Conservation (phyloP, 768 basidiomycete genomes). For the Mycena filopes region DNA sequence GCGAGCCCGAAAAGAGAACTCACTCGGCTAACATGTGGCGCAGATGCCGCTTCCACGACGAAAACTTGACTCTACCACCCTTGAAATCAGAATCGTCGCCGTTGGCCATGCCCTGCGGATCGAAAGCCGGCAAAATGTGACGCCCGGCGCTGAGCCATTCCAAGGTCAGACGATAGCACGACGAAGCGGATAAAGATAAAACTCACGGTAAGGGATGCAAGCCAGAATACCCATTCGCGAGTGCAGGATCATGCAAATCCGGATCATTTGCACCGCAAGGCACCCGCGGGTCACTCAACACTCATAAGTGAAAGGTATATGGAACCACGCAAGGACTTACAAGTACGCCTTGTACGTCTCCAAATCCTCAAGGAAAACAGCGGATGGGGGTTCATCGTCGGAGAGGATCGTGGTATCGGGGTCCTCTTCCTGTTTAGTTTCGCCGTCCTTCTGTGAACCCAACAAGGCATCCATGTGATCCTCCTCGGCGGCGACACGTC, state of each 20-base stretch:
- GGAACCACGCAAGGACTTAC: background rate
- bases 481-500: no score
- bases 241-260: background rate
- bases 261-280: background rate
- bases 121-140: background rate
- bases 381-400: background rate
- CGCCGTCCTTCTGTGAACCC: no score
- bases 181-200: background rate
- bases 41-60: background rate
- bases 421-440: no score
- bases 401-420: no score
- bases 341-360: slow-evolving; percentile 1
- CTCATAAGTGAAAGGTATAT: no score
- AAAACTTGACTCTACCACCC: background rate
- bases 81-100: background rate
- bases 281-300: background rate
- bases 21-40: background rate
- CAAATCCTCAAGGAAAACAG: slow-evolving; percentile 1
- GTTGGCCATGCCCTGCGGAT: background rate
- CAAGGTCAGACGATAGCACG: background rate
- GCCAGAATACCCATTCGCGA: background rate
- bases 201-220: background rate
- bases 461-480: no score
- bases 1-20: background rate
- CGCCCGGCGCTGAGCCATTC: background rate